These are phyloP conservation scores for Alternaria arborescens DNA, from an alignment of 2,329 filamentous ascomycete genomes.

Conservation along the genomic window DNA sequence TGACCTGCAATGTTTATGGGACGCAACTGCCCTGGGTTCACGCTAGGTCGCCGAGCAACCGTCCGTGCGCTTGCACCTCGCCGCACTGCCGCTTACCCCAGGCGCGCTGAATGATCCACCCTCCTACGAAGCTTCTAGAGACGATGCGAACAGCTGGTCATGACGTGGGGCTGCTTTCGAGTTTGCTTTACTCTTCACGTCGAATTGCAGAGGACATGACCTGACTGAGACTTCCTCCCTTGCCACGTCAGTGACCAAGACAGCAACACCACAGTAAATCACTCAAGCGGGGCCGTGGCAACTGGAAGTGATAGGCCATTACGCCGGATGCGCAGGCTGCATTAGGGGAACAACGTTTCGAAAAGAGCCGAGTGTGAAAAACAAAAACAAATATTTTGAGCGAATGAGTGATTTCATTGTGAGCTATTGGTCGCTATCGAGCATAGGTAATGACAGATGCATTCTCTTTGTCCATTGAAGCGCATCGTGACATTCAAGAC, in stretches of 20 bases:
- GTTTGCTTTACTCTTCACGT: background rate
- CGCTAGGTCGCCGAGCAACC: constrained; percentile 23
- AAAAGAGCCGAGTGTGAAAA: background rate
- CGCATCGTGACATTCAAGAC: constrained; percentile 22
- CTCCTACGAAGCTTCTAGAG: constrained; percentile 10
- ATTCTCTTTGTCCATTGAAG: background rate
- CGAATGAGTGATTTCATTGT: constrained; percentile 6
- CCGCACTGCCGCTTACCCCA: constrained; percentile 14
- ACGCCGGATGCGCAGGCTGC: constrained; percentile 1
- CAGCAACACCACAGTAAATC: constrained; percentile 9
- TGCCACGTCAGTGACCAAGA: constrained; percentile 8
- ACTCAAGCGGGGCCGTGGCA: constrained; percentile 9
- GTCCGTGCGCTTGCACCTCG: constrained; percentile 21
- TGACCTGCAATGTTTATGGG: background rate
- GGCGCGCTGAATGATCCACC: constrained; percentile 12
- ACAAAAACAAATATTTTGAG: background rate
- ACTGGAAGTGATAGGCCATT: background rate
- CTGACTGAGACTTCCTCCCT: background rate
- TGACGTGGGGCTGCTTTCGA: background rate
- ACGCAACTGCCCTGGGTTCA: constrained; percentile 7
- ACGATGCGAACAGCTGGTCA: constrained; percentile 5
- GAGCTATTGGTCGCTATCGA: too few species aligned
- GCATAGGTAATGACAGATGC: constrained; percentile 1
- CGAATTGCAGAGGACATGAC: background rate
- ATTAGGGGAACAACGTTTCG: background rate